These are phyloP conservation scores for Phytopythium boreale DNA, from an alignment of 352 stramenopile genomes.

Conservation along the genomic window DNA sequence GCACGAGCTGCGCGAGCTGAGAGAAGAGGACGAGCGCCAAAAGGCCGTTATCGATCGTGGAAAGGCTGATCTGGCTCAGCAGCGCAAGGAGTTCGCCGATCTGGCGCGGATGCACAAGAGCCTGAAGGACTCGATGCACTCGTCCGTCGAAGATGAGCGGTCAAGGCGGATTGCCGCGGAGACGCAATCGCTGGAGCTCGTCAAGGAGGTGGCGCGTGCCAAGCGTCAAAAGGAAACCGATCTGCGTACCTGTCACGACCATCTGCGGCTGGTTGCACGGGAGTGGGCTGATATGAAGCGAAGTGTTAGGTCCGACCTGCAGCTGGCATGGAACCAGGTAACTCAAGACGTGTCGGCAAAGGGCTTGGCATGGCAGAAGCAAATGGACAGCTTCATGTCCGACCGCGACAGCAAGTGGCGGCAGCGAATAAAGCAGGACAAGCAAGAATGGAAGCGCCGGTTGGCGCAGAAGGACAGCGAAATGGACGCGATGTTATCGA, in stretches of 20 bases:
- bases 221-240: constrained; percentile 24
- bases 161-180: constrained; percentile 17
- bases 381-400: constrained; percentile 17
- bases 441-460: constrained; percentile 35
- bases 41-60: constrained; percentile 23
- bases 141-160: constrained; percentile 32
- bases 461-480: constrained; percentile 52
- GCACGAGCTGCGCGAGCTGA: constrained; percentile 13
- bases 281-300: constrained; percentile 32
- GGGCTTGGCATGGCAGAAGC: constrained; percentile 24
- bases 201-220: constrained; percentile 21
- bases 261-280: constrained; percentile 22
- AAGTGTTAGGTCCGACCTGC: constrained; percentile 29
- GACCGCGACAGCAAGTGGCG: constrained; percentile 18
- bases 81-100: constrained; percentile 61
- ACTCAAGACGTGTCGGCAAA: constrained; percentile 24
- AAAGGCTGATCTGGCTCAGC: constrained; percentile 35
- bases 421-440: constrained; percentile 30
- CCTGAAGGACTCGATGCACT: constrained; percentile 44
- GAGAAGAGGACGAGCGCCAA: constrained; percentile 24
- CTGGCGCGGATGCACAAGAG: constrained; percentile 70
- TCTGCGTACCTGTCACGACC: constrained; percentile 24
- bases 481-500: constrained; percentile 37
- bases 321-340: constrained; percentile 23
- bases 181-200: constrained; percentile 21